A percentile compares a stretch with the other conserved stretches of the same genome.
Conservation (phyloP, 2,329 filamentous ascomycete species). For the Xylariaceae sp. region DNA sequence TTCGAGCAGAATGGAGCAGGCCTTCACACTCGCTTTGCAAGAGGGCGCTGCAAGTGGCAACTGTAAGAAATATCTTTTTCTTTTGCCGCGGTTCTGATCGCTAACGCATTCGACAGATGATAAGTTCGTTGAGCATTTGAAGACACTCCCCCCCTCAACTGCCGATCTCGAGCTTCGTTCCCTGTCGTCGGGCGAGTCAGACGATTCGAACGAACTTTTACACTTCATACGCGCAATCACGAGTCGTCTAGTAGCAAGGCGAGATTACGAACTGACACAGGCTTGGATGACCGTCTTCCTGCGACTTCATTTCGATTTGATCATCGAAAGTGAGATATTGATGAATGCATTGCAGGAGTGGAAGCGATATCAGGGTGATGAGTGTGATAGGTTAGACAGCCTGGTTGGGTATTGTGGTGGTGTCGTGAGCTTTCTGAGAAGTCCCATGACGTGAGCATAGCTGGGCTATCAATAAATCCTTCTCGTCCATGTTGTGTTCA, state of each 20-base stretch:
- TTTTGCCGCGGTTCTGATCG: neutral
- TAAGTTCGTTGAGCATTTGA: slow-evolving; percentile 73
- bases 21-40: slow-evolving; percentile 57
- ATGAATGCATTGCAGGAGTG: slow-evolving; percentile 63
- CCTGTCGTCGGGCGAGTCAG: slow-evolving; percentile 49
- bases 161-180: slow-evolving; percentile 91
- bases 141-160: slow-evolving; percentile 76
- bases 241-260: slow-evolving; percentile 61
- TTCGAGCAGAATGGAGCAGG: slow-evolving; percentile 53
- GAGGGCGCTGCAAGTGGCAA: slow-evolving; percentile 53
- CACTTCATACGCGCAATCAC: slow-evolving; percentile 83
- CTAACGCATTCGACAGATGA: slow-evolving; percentile 43
- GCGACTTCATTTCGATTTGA: slow-evolving; percentile 66
- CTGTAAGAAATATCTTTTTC: slow-evolving; percentile 48
- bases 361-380: slow-evolving; percentile 69
- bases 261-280: slow-evolving; percentile 90
- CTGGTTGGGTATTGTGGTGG: slow-evolving; percentile 86
- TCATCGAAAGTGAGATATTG: slow-evolving; percentile 52
- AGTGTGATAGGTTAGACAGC: slow-evolving; percentile 67
- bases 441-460: slow-evolving; percentile 46
- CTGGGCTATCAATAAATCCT: no score
- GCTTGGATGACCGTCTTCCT: slow-evolving; percentile 98
- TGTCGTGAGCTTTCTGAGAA: slow-evolving; percentile 77
- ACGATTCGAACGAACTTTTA: slow-evolving; percentile 66
- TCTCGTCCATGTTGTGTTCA: no score